phyloP scores from a whole-genome alignment of 2,329 filamentous ascomycete species.

The Alternaria solani region DNA sequence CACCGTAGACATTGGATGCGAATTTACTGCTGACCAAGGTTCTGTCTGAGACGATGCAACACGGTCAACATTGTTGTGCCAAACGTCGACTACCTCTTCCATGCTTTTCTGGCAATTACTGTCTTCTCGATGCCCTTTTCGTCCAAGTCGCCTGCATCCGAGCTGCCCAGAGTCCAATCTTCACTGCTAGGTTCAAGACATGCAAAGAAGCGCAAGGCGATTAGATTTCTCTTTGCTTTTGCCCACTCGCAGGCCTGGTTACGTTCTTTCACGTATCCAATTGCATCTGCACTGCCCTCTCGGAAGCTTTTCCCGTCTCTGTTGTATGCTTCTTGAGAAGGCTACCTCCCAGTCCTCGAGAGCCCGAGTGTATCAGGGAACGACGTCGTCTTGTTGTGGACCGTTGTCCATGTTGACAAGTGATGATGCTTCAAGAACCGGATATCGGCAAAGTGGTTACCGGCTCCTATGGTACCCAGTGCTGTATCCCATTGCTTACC shows the following conservation, averaged over 20 bases:
- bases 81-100: conserved; percentile 47
- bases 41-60: conserved; percentile 42
- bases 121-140: conserved; percentile 19
- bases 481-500: conserved; percentile 44
- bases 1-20: conserved; percentile 1
- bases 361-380: conserved; percentile 51
- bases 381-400: conserved; percentile 41
- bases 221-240: conserved; percentile 48
- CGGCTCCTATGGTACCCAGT: conserved; percentile 51
- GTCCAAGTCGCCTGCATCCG: conserved; percentile 2
- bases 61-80: conserved; percentile 50
- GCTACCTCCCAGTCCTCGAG: conserved; percentile 46
- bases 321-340: conserved; percentile 43
- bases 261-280: conserved; percentile 47
- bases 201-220: conserved; percentile 49
- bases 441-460: conserved; percentile 52
- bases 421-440: conserved; percentile 44
- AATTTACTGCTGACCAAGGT: background rate
- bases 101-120: conserved; percentile 18
- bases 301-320: conserved; percentile 36
- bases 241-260: conserved; percentile 50
- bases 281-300: conserved; percentile 33
- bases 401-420: conserved; percentile 12
- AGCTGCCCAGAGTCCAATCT: conserved; percentile 26
- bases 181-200: conserved; percentile 48